Evolutionary conservation across 306 rosid species (phyloP), one percentile per base, ranked within the genome.

Genomic region (Lagenaria siceraria): DNA sequence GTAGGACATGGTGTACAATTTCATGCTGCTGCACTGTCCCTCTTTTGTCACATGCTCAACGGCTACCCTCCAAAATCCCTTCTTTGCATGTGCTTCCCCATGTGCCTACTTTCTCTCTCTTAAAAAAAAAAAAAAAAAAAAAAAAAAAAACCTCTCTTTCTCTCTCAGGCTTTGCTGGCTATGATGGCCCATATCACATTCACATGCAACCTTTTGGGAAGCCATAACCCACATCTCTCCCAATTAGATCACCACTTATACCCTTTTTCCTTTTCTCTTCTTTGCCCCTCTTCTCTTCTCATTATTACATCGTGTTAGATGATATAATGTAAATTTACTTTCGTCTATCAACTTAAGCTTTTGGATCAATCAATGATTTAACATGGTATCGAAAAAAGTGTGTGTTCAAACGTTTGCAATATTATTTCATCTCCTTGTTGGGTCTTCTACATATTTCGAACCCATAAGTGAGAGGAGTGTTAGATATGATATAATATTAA

Each of bases 1-100:
- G 97, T 92, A 86, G 93, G 89, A 88, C 97, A 92, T 87, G 96
- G 77, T 91, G 93, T 87, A 87, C 90, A 21, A 87, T 70, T 86
- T 88, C 79, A 78, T 88, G 92, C 88, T 88, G 93, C 93, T 86
- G 83, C 87, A 85, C 90, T 92, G 96, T 90, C 96, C 78, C 81
- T 82, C 83, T 17, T 77, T 76, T 81, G 70, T 90, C 98, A 90
- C 98, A 87, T 90, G 96, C 90, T 24, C 55, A 40, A 69, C 22
- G 75, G 75, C 75, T 69, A 69, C 60, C 78, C 64, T 60, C 42
- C 77, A 68, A 55, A 60, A 11, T 49, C 66, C 31, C 54, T 70
- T 75, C 56, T 59, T 68, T 81, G 60, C 90, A 86, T 88, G 96
- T 88, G 90, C 75, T 84, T 63, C 76, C 79, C 93, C 96, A 89